Conservation (phyloP, 2,329 filamentous ascomycete genomes). For the Aureobasidium sp. region DNA sequence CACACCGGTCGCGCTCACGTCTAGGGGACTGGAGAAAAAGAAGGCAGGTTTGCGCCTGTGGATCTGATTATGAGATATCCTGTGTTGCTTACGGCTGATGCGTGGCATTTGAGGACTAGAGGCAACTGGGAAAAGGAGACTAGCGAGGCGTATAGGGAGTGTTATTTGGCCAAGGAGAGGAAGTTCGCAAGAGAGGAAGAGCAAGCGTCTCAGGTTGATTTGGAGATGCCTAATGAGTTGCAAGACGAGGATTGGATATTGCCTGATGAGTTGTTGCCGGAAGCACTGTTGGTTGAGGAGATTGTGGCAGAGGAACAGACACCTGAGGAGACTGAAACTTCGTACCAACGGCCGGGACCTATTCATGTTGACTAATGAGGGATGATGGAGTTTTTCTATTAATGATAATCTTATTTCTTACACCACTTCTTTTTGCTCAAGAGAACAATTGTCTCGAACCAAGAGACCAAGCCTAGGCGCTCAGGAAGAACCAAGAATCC, state of each 20-base stretch:
- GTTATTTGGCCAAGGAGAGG: neutral
- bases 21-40: neutral
- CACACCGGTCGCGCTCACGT: conserved; percentile 32
- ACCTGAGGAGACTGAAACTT: neutral
- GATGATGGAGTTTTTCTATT: neutral
- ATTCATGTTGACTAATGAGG: neutral
- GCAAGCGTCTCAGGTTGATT: neutral
- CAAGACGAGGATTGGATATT: neutral
- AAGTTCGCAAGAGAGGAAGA: neutral
- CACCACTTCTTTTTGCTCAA: too few relatives aligned
- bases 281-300: neutral
- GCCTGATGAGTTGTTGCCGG: neutral
- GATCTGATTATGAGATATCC: neutral
- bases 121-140: neutral
- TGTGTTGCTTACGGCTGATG: neutral
- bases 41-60: neutral
- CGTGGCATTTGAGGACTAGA: neutral
- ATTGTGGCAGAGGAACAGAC: neutral
- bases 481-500: neutral
- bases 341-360: neutral
- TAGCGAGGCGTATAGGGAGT: neutral
- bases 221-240: neutral
- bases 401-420: neutral
- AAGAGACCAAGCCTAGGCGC: conserved; percentile 1
- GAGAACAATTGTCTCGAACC: neutral